Percentiles rank a stretch among this genome's conserved stretches.
Evolutionary conservation across 192 early-diverging fungal species (phyloP).

Genomic region (Umbelopsis ramanniana): DNA sequence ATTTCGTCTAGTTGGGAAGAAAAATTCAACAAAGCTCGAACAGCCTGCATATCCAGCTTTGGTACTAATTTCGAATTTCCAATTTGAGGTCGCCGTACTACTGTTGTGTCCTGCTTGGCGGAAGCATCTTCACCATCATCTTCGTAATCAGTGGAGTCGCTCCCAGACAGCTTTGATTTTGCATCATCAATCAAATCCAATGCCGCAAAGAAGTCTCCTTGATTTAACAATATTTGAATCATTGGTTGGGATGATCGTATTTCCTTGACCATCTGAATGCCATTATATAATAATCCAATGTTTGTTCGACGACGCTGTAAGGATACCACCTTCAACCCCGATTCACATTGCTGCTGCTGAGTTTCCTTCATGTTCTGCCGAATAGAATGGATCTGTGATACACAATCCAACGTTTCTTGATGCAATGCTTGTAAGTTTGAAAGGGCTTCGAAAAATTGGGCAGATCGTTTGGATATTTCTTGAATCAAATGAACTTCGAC

Average conservation of each 20-base stretch:
- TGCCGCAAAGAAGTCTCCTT: conserved; percentile 87
- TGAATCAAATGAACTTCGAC: conserved; percentile 93
- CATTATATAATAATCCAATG: conserved; percentile 66
- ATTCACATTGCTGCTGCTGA: conserved; percentile 66
- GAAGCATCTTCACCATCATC: conserved; percentile 20
- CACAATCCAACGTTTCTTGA: conserved; percentile 87
- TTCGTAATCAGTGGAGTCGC: conserved; percentile 47
- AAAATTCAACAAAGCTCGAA: conserved; percentile 63
- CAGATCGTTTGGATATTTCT: conserved; percentile 93
- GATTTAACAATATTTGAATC: conserved; percentile 80
- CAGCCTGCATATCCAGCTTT: conserved; percentile 63
- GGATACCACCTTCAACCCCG: conserved; percentile 84
- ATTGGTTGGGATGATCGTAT: conserved; percentile 81
- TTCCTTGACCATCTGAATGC: conserved; percentile 74
- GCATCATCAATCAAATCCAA: conserved; percentile 89
- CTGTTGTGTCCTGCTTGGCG: background rate
- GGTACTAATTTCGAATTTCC: conserved; percentile 25
- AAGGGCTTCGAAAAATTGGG: conserved; percentile 95
- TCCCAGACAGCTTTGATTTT: conserved; percentile 57
- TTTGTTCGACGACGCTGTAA: conserved; percentile 78
- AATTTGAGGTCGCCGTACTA: conserved; percentile 17
- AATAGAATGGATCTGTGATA: conserved; percentile 84
- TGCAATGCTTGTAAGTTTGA: conserved; percentile 93
- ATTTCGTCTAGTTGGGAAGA: conserved; percentile 66
- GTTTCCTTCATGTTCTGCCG: conserved; percentile 68